Percentiles rank a stretch among this genome's conserved stretches.
Evolutionary conservation across 352 stramenopile species (phyloP).

Genomic region (Stramenopiles sp.): DNA sequence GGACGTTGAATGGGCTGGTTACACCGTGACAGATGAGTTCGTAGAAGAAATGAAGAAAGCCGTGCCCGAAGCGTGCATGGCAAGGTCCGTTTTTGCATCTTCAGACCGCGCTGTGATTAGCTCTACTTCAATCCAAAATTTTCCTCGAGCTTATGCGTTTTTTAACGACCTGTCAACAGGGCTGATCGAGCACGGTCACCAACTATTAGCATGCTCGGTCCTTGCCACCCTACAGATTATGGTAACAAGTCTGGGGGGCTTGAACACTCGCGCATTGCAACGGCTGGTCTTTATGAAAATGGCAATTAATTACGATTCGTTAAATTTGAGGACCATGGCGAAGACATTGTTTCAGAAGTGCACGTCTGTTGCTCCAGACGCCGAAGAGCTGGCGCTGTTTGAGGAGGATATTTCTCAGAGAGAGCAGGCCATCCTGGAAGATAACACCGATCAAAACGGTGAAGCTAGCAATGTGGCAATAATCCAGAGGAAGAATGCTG

Average conservation of each 20-base stretch:
- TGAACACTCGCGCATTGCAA: not conserved
- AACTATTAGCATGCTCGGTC: not conserved
- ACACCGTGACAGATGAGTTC: not conserved
- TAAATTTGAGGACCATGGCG: not conserved
- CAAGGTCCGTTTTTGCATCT: not conserved
- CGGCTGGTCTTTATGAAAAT: not conserved
- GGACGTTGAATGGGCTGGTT: not conserved
- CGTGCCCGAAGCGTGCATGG: no score
- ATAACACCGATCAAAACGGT: not conserved
- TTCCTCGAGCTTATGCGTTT: not conserved
- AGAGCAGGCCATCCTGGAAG: not conserved
- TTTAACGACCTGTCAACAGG: not conserved
- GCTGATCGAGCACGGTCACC: not conserved
- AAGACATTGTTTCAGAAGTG: not conserved
- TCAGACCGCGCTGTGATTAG: not conserved
- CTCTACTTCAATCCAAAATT: not conserved
- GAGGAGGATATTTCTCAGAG: not conserved
- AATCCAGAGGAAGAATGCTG: not conserved
- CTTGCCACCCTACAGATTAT: not conserved
- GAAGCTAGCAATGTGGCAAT: not conserved
- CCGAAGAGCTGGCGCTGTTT: not conserved
- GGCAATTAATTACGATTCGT: constrained; percentile 1
- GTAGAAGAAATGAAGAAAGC: not conserved
- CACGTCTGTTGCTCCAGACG: not conserved
- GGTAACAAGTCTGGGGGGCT: not conserved